Evolutionary conservation across 2,329 filamentous ascomycete species (phyloP).

Genomic region (Aspergillus arachidicola): DNA sequence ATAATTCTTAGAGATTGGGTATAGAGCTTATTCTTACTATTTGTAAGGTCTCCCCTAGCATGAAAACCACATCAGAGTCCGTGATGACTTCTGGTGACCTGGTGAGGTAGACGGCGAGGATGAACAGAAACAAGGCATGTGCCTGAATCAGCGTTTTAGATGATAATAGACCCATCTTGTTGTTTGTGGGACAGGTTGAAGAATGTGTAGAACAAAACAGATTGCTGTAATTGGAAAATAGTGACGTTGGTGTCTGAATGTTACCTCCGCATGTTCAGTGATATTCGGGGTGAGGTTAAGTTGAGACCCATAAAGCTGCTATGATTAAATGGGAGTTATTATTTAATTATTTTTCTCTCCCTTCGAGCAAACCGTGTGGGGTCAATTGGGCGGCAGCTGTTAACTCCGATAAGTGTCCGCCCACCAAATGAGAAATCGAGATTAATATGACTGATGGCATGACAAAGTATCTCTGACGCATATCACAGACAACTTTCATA

Average conservation of each 20-base stretch:
- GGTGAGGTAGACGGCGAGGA: constrained; percentile 81
- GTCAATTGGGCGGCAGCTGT: constrained; percentile 21
- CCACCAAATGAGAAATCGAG: constrained; percentile 15
- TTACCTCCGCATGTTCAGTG: not conserved
- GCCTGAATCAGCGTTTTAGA: constrained; percentile 78
- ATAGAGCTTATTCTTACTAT: constrained; percentile 61
- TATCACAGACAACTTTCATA: not conserved
- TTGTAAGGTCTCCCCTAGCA: constrained; percentile 81
- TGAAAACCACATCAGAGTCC: constrained; percentile 77
- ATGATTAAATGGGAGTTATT: not conserved
- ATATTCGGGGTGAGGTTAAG: not conserved
- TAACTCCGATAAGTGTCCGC: constrained; percentile 21
- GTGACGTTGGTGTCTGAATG: not conserved
- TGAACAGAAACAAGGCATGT: constrained; percentile 81
- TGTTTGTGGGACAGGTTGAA: not conserved
- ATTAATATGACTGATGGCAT: constrained; percentile 1
- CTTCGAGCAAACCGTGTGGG: constrained; percentile 24
- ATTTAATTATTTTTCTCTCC: constrained; percentile 3
- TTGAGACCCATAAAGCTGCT: not conserved
- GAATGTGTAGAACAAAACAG: not conserved
- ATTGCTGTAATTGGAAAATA: not conserved
- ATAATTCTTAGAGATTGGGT: not conserved
- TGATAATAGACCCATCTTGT: constrained; percentile 76
- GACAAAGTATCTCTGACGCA: not conserved
- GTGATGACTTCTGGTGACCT: constrained; percentile 71